Evolutionary conservation across 352 stramenopile species (phyloP).

Genomic region (Globisporangium emineosum): DNA sequence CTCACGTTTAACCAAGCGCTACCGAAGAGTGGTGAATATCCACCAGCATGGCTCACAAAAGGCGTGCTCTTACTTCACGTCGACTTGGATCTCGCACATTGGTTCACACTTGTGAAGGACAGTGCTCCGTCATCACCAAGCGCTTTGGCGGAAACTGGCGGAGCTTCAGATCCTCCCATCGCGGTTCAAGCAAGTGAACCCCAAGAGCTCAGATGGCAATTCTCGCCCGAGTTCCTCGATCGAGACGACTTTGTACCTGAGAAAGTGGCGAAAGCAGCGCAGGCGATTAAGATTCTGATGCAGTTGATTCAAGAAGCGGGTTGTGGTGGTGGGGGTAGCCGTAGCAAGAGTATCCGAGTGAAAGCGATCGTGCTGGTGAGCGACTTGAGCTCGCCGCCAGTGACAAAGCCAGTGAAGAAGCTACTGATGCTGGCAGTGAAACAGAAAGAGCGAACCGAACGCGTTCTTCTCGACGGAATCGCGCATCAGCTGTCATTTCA

Average conservation of each 20-base stretch:
- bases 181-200: neutral
- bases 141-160: neutral
- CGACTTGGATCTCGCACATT: slow-evolving; percentile 67
- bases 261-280: slow-evolving; percentile 26
- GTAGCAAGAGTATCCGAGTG: neutral
- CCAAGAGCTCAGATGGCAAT: slow-evolving; percentile 33
- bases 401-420: slow-evolving; percentile 45
- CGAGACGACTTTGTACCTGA: slow-evolving; percentile 40
- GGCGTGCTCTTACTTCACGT: slow-evolving; percentile 51
- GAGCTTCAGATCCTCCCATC: neutral
- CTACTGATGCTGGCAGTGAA: slow-evolving; percentile 22
- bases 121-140: neutral
- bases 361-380: slow-evolving; percentile 46
- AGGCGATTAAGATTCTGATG: slow-evolving; percentile 28
- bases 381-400: slow-evolving; percentile 41
- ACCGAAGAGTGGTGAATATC: too few species aligned
- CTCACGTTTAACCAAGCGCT: slow-evolving; percentile 23
- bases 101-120: slow-evolving; percentile 46
- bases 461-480: slow-evolving; percentile 21
- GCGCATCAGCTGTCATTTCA: slow-evolving; percentile 29
- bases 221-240: slow-evolving; percentile 41
- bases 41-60: too few species aligned
- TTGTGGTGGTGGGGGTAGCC: too few species aligned
- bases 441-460: neutral
- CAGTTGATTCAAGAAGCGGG: neutral